phyloP scores from a whole-genome alignment of 129 eudicot genomes.

The Pulicaria dysenterica region DNA sequence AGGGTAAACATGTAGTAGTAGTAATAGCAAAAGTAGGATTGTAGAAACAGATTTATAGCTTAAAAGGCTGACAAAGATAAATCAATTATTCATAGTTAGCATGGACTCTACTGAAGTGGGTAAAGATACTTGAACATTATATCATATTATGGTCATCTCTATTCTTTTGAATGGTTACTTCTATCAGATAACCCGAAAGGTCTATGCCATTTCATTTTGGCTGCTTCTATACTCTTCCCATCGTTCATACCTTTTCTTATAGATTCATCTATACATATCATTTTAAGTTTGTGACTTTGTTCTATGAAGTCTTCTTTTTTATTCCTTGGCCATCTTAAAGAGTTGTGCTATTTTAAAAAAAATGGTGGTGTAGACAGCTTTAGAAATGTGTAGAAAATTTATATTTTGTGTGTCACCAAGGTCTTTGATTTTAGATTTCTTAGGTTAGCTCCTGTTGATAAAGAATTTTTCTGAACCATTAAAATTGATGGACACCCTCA shows the following conservation, averaged over 20 bases:
- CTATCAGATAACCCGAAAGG: not conserved
- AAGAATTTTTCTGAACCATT: not conserved
- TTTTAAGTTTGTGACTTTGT: no score
- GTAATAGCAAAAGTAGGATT: no score
- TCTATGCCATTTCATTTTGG: constrained; percentile 3
- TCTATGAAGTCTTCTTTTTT: not conserved
- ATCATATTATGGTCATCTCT: not conserved
- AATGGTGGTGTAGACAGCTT: constrained; percentile 7
- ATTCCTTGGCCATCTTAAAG: constrained; percentile 3
- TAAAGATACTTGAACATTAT: not conserved
- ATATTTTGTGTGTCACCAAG: constrained; percentile 1
- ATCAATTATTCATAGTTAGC: not conserved
- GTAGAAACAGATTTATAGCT: constrained; percentile 4
- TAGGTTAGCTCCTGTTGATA: not conserved
- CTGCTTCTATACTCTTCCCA: not conserved
- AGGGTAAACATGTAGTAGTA: constrained; percentile 5
- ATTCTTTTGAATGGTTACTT: not conserved
- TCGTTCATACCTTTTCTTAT: not conserved
- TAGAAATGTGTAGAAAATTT: not conserved
- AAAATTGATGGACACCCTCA: not conserved
- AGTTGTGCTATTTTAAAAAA: constrained; percentile 4
- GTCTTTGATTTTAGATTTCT: not conserved
- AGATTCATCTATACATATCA: no score
- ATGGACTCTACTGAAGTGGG: not conserved
- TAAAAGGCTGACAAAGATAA: constrained; percentile 11